A percentile compares a stretch with the other conserved stretches of the same genome.
phyloP scores from a whole-genome alignment of 2,329 filamentous ascomycete genomes.

The Trichoderma harzianum region DNA sequence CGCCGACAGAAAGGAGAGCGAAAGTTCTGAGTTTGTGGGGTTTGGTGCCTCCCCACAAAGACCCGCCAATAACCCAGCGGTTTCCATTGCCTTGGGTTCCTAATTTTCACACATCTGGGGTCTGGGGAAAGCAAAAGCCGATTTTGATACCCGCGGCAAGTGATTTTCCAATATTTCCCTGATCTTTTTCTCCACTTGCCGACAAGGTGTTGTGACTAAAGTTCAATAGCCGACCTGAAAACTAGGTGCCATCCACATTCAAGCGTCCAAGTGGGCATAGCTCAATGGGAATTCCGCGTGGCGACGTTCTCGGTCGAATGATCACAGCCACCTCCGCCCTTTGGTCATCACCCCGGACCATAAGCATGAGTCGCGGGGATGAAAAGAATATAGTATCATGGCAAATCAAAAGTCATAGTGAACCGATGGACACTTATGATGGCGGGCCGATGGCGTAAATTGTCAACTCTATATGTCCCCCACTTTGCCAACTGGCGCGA shows the following conservation, averaged over 20 bases:
- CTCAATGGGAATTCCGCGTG: background rate
- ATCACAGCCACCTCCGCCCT: background rate
- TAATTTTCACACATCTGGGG: background rate
- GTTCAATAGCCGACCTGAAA: background rate
- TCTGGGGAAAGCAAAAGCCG: slow-evolving; percentile 6
- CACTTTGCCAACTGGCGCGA: background rate
- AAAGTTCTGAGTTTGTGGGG: background rate
- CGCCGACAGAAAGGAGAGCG: background rate
- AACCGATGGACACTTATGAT: background rate
- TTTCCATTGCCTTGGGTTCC: background rate
- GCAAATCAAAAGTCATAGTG: background rate
- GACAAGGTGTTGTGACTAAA: background rate
- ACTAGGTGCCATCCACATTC: background rate
- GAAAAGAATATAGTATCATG: background rate
- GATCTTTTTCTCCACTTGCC: background rate
- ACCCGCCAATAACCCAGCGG: background rate
- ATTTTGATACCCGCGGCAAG: background rate
- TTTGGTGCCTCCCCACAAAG: background rate
- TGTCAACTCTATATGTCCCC: background rate
- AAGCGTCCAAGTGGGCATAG: background rate
- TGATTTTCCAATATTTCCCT: background rate
- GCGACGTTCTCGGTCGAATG: background rate
- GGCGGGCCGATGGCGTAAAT: background rate
- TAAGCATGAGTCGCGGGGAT: background rate
- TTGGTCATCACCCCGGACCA: background rate